These are phyloP conservation scores for Salvia sclarea DNA, from an alignment of 305 asterid species.

Conservation along the genomic window DNA sequence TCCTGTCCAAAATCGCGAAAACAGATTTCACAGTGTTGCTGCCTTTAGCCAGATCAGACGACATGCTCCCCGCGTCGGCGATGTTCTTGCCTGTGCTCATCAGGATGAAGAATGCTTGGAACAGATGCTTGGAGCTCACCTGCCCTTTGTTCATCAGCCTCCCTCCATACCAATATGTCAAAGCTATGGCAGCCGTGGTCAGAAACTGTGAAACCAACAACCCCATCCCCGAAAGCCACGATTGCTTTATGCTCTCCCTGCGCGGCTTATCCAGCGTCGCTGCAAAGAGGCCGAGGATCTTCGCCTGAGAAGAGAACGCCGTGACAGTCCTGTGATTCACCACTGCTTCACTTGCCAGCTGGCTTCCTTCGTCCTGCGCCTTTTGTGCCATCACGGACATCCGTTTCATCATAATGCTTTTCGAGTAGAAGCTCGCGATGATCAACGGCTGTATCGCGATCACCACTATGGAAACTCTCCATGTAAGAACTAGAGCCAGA, in stretches of 20 bases:
- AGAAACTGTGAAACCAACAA: slow-evolving; percentile 60
- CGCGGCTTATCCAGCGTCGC: slow-evolving; percentile 48
- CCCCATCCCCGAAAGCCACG: slow-evolving; percentile 70
- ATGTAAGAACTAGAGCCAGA: slow-evolving; percentile 53
- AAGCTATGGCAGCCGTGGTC: slow-evolving; percentile 57
- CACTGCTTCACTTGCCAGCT: slow-evolving; percentile 77
- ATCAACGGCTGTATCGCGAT: slow-evolving; percentile 70
- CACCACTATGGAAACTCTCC: slow-evolving; percentile 69
- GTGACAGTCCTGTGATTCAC: slow-evolving; percentile 72
- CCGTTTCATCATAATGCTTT: slow-evolving; percentile 55
- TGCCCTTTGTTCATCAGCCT: slow-evolving; percentile 56
- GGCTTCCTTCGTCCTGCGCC: slow-evolving; percentile 74
- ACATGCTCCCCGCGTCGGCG: slow-evolving; percentile 84
- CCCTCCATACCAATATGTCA: slow-evolving; percentile 86
- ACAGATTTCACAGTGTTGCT: slow-evolving; percentile 56
- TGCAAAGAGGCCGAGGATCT: slow-evolving; percentile 50
- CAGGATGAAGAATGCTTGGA: slow-evolving; percentile 69
- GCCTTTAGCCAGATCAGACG: slow-evolving; percentile 69
- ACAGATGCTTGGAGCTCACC: slow-evolving; percentile 59
- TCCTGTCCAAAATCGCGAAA: slow-evolving; percentile 55
- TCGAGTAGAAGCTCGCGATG: slow-evolving; percentile 63
- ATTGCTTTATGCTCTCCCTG: slow-evolving; percentile 58
- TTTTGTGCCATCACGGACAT: slow-evolving; percentile 58
- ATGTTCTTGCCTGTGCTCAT: slow-evolving; percentile 80
- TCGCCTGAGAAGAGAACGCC: slow-evolving; percentile 69